Conservation (phyloP, 225 moss, liverwort and hornwort genomes). For the Neckera pumila region DNA sequence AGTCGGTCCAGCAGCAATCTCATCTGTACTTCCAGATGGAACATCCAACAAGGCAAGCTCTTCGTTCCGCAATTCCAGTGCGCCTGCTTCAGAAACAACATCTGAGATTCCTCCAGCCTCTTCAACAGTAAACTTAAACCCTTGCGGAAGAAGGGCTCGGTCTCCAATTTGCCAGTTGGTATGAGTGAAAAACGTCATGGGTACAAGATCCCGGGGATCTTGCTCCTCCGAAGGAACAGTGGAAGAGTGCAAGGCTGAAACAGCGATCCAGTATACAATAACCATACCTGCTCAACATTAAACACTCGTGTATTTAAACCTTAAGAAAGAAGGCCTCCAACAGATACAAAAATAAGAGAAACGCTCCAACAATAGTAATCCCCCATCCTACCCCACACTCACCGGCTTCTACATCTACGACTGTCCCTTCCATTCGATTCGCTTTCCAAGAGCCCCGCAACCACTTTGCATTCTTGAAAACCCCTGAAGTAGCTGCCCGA, state of each 20-base stretch:
- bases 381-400: slow-evolving; percentile 3
- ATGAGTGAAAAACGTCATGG: slow-evolving; percentile 67
- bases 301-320: background rate
- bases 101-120: slow-evolving; percentile 43
- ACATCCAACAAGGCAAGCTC: slow-evolving; percentile 9
- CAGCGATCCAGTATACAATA: slow-evolving; percentile 78
- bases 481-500: slow-evolving; percentile 36
- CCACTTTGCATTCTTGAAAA: slow-evolving; percentile 82
- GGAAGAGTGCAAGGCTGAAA: slow-evolving; percentile 60
- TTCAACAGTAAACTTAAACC: slow-evolving; percentile 21
- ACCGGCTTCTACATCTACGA: slow-evolving; percentile 77
- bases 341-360: background rate
- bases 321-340: background rate
- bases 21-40: slow-evolving; percentile 25
- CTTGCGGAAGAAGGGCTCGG: slow-evolving; percentile 62
- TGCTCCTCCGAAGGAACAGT: slow-evolving; percentile 77
- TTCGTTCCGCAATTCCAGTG: slow-evolving; percentile 1
- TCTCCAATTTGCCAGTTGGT: slow-evolving; percentile 99
- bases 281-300: slow-evolving; percentile 59
- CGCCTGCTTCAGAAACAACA: slow-evolving; percentile 37
- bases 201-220: slow-evolving; percentile 65
- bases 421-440: slow-evolving; percentile 64
- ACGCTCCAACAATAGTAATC: background rate
- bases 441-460: slow-evolving; percentile 76
- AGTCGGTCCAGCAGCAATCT: slow-evolving; percentile 25